phyloP scores from a whole-genome alignment of 2,329 filamentous ascomycete genomes.

The Cercospora canescens region DNA sequence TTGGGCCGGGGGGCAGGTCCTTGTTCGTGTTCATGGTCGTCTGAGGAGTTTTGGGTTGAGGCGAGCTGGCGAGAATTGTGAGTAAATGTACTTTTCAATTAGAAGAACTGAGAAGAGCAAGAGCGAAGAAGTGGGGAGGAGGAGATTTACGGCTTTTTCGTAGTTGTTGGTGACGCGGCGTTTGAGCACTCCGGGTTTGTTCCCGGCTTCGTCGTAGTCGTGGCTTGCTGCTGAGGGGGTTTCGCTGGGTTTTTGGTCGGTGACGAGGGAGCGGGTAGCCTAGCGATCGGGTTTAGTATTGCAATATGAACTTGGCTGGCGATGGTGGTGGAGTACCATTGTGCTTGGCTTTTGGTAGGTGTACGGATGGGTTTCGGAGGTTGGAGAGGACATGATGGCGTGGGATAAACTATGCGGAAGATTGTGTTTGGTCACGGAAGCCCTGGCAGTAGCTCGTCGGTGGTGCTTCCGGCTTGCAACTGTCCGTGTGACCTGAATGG shows the following conservation, averaged over 20 bases:
- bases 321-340: slow-evolving; percentile 7
- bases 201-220: slow-evolving; percentile 14
- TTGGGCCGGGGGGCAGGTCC: slow-evolving; percentile 19
- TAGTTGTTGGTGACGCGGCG: slow-evolving; percentile 32
- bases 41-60: not conserved
- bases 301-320: not conserved
- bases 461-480: not conserved
- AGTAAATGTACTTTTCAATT: too few relatives aligned
- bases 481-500: not conserved
- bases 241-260: slow-evolving; percentile 20
- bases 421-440: slow-evolving; percentile 1
- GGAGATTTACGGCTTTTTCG: slow-evolving; percentile 25
- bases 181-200: slow-evolving; percentile 14
- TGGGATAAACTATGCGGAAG: not conserved
- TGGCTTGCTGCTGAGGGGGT: slow-evolving; percentile 19
- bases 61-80: not conserved
- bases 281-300: not conserved
- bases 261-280: slow-evolving; percentile 22
- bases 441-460: slow-evolving; percentile 3
- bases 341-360: slow-evolving; percentile 16
- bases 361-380: slow-evolving; percentile 13
- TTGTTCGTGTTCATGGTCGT: not conserved
- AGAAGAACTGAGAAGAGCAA: not conserved
- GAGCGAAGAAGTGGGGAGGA: not conserved
- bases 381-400: slow-evolving; percentile 6